Percentiles rank a stretch among this genome's conserved stretches.
These are phyloP conservation scores for Aspergillus phoenicis DNA, from an alignment of 2,329 filamentous ascomycete genomes.

Conservation along the genomic window DNA sequence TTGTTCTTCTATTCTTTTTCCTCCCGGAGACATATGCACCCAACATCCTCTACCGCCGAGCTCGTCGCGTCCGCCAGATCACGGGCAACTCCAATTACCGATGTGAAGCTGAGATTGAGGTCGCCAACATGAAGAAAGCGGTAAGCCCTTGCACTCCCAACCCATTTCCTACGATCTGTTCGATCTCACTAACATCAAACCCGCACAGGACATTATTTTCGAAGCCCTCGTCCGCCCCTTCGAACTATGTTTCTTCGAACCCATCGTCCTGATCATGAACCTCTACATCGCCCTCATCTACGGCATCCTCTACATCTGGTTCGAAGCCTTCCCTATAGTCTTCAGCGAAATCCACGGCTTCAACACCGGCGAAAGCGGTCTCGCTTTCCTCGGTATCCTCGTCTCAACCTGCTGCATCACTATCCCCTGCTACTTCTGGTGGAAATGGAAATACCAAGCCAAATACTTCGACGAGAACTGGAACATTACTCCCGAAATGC, in stretches of 20 bases:
- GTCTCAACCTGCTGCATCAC: conserved; percentile 36
- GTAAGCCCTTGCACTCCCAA: conserved; percentile 1
- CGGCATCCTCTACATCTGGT: conserved; percentile 30
- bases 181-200: not conserved
- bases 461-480: conserved; percentile 16
- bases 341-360: conserved; percentile 32
- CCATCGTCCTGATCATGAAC: conserved; percentile 26
- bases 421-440: conserved; percentile 44
- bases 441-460: conserved; percentile 26
- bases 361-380: conserved; percentile 35
- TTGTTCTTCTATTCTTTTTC: conserved; percentile 48
- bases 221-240: conserved; percentile 48
- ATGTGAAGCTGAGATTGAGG: conserved; percentile 44
- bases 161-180: too few species aligned
- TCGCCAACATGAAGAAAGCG: conserved; percentile 33
- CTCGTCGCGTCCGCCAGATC: conserved; percentile 34
- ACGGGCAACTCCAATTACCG: conserved; percentile 44
- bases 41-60: conserved; percentile 24
- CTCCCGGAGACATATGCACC: conserved; percentile 34
- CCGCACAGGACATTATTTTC: conserved; percentile 38
- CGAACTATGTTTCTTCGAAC: conserved; percentile 28
- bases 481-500: conserved; percentile 34
- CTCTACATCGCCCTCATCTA: conserved; percentile 30
- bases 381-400: conserved; percentile 28
- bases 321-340: conserved; percentile 54